Conservation (phyloP, 345 rosid genomes). For the Viola odorata region DNA sequence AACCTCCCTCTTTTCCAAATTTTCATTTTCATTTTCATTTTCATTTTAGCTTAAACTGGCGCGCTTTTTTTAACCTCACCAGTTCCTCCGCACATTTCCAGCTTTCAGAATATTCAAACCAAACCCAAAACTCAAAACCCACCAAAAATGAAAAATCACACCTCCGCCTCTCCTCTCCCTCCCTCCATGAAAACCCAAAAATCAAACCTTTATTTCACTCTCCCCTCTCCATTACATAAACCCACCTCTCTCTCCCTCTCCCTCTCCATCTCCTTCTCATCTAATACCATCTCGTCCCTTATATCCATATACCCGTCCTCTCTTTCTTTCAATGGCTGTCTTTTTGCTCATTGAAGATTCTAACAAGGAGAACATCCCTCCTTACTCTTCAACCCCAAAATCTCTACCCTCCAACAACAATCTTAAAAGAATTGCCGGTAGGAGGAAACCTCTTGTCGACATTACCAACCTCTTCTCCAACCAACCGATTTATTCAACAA, state of each 20-base stretch:
- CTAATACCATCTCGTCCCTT: neutral
- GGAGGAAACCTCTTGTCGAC: constrained; percentile 33
- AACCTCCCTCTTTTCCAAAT: too few relatives aligned
- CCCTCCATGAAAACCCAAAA: constrained; percentile 11
- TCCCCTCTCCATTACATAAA: constrained; percentile 27
- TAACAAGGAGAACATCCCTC: constrained; percentile 35
- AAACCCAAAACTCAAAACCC: neutral
- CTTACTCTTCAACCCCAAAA: constrained; percentile 13
- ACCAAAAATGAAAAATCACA: constrained; percentile 7
- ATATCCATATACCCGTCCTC: too few relatives aligned
- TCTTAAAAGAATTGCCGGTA: constrained; percentile 10
- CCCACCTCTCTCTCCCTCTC: neutral
- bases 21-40: too few relatives aligned
- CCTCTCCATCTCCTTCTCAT: neutral
- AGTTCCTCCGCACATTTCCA: neutral
- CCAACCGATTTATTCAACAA: neutral
- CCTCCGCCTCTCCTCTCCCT: constrained; percentile 6
- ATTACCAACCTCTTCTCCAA: constrained; percentile 25
- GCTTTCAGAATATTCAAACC: neutral
- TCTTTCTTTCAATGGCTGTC: constrained; percentile 16
- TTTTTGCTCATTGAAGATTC: constrained; percentile 10
- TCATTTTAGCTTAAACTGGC: too few relatives aligned
- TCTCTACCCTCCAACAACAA: constrained; percentile 1
- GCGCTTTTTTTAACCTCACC: too few relatives aligned
- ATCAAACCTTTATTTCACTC: constrained; percentile 21